phyloP scores from a whole-genome alignment of 2,329 filamentous ascomycete species.

The Shiraia sp. region DNA sequence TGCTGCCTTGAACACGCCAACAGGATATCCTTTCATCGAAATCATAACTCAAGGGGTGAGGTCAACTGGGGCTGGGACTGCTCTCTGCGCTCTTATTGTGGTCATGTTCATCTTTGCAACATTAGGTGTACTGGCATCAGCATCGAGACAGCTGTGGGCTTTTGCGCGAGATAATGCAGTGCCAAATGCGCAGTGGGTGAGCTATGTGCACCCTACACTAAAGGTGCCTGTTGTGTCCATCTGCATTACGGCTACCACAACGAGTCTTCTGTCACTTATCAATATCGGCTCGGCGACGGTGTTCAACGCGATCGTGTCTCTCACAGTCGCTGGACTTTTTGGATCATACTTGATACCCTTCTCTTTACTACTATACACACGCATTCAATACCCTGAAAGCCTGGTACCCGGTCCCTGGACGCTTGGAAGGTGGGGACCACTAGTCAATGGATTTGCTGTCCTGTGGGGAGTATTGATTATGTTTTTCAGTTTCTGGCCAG shows the following conservation, averaged over 20 bases:
- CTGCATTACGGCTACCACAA: constrained; percentile 8
- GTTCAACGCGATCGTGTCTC: constrained; percentile 24
- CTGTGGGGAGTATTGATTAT: constrained; percentile 17
- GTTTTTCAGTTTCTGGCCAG: constrained; percentile 28
- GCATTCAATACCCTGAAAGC: constrained; percentile 8
- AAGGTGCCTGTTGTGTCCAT: constrained; percentile 23
- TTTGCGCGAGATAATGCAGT: constrained; percentile 29
- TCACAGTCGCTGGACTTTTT: constrained; percentile 21
- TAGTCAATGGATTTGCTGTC: constrained; percentile 16
- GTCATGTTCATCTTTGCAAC: constrained; percentile 21
- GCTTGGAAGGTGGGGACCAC: constrained; percentile 13
- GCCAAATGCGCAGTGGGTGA: constrained; percentile 34
- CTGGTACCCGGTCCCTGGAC: constrained; percentile 11
- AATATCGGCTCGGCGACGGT: constrained; percentile 20
- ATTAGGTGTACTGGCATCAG: constrained; percentile 29
- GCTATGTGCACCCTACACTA: constrained; percentile 13
- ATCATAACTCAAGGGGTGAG: constrained; percentile 34
- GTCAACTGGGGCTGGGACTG: constrained; percentile 18
- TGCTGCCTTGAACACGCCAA: constrained; percentile 29
- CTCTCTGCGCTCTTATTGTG: constrained; percentile 25
- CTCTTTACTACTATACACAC: constrained; percentile 12
- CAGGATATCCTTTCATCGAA: constrained; percentile 44
- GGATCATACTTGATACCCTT: constrained; percentile 22
- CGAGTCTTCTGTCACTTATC: constrained; percentile 17
- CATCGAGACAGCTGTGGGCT: constrained; percentile 32